Evolutionary conservation across 257 asterid genomes (phyloP).

Genomic region (Fraxinus americana): DNA sequence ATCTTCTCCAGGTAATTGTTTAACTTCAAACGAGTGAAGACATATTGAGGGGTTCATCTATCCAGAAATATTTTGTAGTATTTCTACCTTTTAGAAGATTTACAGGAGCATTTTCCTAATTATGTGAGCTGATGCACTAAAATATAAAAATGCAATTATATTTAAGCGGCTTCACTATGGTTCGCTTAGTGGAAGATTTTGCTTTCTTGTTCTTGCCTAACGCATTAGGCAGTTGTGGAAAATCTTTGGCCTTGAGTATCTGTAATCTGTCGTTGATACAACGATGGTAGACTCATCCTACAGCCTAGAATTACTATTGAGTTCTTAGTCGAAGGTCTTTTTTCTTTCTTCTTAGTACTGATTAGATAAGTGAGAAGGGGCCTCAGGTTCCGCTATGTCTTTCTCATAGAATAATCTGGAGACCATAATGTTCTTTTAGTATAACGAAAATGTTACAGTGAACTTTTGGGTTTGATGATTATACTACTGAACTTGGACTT

Average conservation of each 20-base stretch:
- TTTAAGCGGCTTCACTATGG: background rate
- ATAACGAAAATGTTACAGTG: background rate
- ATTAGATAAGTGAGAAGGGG: background rate
- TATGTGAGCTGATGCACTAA: background rate
- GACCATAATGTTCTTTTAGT: background rate
- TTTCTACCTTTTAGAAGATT: background rate
- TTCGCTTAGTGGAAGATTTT: constrained; percentile 1
- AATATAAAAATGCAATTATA: background rate
- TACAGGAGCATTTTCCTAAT: background rate
- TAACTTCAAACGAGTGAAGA: background rate
- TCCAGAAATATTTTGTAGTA: background rate
- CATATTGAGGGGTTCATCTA: background rate
- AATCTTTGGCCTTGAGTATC: background rate
- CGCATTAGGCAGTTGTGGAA: background rate
- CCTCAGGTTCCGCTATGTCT: background rate
- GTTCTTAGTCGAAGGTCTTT: background rate
- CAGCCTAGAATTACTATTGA: background rate
- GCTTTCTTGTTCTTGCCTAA: background rate
- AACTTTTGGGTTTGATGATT: background rate
- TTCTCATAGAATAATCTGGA: background rate
- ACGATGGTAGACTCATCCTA: background rate
- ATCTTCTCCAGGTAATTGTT: constrained; percentile 90
- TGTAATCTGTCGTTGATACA: background rate
- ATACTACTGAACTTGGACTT: background rate
- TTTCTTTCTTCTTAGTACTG: background rate